phyloP scores from a whole-genome alignment of 1,284 basidiomycete genomes.

The Austroboletus novae-zelandiae region DNA sequence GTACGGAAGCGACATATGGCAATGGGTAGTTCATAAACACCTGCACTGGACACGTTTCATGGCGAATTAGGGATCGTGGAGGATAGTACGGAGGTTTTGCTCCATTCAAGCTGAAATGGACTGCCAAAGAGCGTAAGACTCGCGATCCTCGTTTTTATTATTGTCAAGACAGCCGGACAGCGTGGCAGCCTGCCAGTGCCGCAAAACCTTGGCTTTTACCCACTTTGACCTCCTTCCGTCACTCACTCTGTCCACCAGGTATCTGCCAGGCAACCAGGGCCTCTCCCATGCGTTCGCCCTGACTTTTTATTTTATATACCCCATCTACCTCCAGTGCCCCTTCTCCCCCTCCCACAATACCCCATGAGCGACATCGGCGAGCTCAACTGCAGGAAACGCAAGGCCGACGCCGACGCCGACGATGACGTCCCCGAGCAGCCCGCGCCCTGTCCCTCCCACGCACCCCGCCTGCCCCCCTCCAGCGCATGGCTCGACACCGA shows the following conservation, averaged over 20 bases:
- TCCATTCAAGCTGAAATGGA: constrained; percentile 16
- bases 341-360: constrained; percentile 15
- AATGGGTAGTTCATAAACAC: background rate
- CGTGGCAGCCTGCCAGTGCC: constrained; percentile 33
- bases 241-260: constrained; percentile 24
- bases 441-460: constrained; percentile 13
- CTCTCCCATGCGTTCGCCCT: constrained; percentile 32
- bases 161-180: constrained; percentile 25
- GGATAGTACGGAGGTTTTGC: constrained; percentile 4
- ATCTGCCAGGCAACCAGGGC: constrained; percentile 33
- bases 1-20: background rate
- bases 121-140: constrained; percentile 26
- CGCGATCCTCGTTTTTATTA: constrained; percentile 22
- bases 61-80: constrained; percentile 11
- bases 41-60: constrained; percentile 14
- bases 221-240: constrained; percentile 23
- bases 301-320: constrained; percentile 30
- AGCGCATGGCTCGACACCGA: constrained; percentile 32
- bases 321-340: background rate
- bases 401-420: constrained; percentile 33
- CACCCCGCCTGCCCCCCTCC: constrained; percentile 29
- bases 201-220: constrained; percentile 22
- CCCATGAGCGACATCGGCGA: constrained; percentile 32
- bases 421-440: constrained; percentile 15
- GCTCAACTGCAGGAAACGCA: constrained; percentile 35